These are phyloP conservation scores for Penicillium sp. DNA, from an alignment of 2,329 filamentous ascomycete genomes.

Conservation along the genomic window DNA sequence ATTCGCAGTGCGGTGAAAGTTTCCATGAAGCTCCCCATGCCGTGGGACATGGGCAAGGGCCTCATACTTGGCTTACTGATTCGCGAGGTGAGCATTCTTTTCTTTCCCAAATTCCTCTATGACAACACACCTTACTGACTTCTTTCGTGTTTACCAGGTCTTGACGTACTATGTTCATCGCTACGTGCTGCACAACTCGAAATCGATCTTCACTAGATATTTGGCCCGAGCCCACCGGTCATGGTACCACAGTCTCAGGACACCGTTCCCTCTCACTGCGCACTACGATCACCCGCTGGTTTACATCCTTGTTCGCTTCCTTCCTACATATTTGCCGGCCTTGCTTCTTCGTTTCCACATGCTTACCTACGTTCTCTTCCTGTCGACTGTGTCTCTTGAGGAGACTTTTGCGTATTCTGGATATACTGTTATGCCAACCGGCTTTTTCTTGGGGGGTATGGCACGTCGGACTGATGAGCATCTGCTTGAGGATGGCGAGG, in stretches of 20 bases:
- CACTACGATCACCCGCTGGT: conserved; percentile 62
- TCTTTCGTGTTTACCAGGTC: conserved; percentile 19
- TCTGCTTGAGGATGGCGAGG: conserved; percentile 48
- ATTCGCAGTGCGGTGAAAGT: conserved; percentile 59
- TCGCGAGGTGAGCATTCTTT: conserved; percentile 52
- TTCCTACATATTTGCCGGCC: conserved; percentile 60
- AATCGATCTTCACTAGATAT: conserved; percentile 11
- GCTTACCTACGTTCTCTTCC: conserved; percentile 59
- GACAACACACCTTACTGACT: conserved; percentile 1
- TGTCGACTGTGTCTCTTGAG: conserved; percentile 58
- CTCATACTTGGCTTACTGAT: conserved; percentile 54
- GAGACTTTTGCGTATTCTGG: conserved; percentile 63
- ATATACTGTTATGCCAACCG: conserved; percentile 59
- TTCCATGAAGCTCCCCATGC: conserved; percentile 61
- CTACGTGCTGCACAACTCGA: conserved; percentile 62
- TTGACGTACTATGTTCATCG: conserved; percentile 70
- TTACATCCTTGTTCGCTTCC: conserved; percentile 55
- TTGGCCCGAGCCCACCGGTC: conserved; percentile 55
- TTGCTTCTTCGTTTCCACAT: conserved; percentile 61
- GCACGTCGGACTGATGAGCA: conserved; percentile 59
- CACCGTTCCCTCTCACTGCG: conserved; percentile 59
- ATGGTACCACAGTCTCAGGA: conserved; percentile 58
- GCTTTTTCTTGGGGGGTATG: conserved; percentile 60
- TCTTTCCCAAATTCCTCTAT: not conserved
- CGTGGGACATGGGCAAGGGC: conserved; percentile 61